A percentile compares a stretch with the other conserved stretches of the same genome.
Evolutionary conservation across 257 asterid species (phyloP).

Genomic region (Forsythia suspensa): DNA sequence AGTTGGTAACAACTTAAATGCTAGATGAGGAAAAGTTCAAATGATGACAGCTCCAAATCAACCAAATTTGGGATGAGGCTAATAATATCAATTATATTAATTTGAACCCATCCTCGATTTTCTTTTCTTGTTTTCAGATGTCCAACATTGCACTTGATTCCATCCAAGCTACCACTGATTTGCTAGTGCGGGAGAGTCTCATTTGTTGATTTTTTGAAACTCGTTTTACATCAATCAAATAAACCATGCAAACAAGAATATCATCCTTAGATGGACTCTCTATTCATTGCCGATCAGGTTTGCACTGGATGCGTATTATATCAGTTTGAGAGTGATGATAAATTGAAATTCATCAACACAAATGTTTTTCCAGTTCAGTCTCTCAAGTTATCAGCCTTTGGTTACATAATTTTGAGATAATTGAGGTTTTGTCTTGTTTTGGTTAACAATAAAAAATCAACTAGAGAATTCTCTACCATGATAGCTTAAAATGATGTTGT

Average conservation of each 20-base stretch:
- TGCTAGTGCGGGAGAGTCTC: background rate
- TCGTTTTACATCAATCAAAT: background rate
- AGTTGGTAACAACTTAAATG: background rate
- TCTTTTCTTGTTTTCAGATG: background rate
- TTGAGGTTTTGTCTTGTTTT: background rate
- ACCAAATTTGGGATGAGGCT: background rate
- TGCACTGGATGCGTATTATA: background rate
- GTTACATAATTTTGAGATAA: background rate
- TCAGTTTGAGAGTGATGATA: background rate
- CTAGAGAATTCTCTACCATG: background rate
- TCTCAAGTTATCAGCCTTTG: background rate
- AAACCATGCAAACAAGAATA: background rate
- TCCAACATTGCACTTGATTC: no score
- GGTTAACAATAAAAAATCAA: background rate
- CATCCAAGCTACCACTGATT: no score
- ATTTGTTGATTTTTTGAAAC: background rate
- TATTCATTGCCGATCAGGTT: background rate
- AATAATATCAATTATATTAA: background rate
- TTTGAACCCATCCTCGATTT: background rate
- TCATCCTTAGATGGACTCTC: background rate
- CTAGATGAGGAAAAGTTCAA: background rate
- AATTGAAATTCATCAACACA: background rate
- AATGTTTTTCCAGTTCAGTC: background rate
- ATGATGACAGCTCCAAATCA: background rate
- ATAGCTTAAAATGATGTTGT: slow-evolving; percentile 1